These are phyloP conservation scores for Candida manassasensis DNA, from an alignment of 805 yeast genomes.

Conservation along the genomic window DNA sequence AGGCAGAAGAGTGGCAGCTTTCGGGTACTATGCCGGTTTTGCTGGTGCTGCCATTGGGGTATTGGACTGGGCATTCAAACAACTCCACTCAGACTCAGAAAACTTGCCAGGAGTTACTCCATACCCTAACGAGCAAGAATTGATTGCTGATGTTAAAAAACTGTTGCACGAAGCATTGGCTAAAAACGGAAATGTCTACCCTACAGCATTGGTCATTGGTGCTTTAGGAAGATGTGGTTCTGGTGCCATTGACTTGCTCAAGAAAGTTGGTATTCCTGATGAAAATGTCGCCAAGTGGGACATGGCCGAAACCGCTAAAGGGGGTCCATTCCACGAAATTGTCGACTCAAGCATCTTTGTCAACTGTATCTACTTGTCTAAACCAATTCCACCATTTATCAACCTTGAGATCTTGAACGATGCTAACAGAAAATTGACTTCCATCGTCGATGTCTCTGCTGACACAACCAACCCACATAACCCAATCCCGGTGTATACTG, in stretches of 20 bases:
- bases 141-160: constrained; percentile 66
- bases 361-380: constrained; percentile 91
- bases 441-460: constrained; percentile 96
- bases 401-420: constrained; percentile 62
- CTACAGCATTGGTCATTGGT: constrained; percentile 86
- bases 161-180: constrained; percentile 53
- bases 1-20: constrained; percentile 99
- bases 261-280: constrained; percentile 83
- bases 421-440: constrained; percentile 70
- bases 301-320: constrained; percentile 91
- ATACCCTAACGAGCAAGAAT: constrained; percentile 70
- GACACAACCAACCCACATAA: constrained; percentile 98
- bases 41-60: constrained; percentile 99
- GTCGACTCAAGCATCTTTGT: constrained; percentile 83
- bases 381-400: constrained; percentile 91
- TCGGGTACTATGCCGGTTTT: constrained; percentile 99
- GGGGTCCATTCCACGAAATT: constrained; percentile 96
- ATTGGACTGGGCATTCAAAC: constrained; percentile 91
- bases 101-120: constrained; percentile 79
- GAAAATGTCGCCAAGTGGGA: constrained; percentile 89
- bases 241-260: constrained; percentile 86
- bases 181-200: constrained; percentile 59
- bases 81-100: constrained; percentile 58
- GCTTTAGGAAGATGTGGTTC: constrained; percentile 98
- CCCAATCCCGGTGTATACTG: constrained; percentile 89